phyloP scores from a whole-genome alignment of 2,329 filamentous ascomycete genomes.

The Ophiocordyceps camponoti-leonardi region DNA sequence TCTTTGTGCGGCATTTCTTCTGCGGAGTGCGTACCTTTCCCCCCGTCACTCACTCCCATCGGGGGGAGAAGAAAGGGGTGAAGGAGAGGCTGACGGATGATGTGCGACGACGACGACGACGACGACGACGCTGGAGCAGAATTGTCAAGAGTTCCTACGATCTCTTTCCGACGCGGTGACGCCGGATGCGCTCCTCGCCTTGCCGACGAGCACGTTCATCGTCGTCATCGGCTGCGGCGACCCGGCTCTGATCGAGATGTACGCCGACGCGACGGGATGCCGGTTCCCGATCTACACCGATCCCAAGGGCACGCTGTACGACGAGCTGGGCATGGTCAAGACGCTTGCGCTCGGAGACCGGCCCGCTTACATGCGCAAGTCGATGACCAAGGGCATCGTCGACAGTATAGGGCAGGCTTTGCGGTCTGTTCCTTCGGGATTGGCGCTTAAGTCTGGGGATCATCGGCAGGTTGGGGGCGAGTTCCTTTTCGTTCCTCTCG shows the following conservation, averaged over 20 bases:
- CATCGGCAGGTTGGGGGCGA: constrained; percentile 58
- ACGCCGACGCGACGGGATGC: constrained; percentile 43
- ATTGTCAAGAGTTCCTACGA: constrained; percentile 60
- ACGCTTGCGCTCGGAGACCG: constrained; percentile 40
- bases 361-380: constrained; percentile 47
- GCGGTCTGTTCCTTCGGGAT: constrained; percentile 35
- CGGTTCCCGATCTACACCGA: constrained; percentile 66
- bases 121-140: no score
- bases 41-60: no score
- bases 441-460: constrained; percentile 47
- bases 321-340: constrained; percentile 49
- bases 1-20: constrained; percentile 69
- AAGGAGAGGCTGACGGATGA: not conserved
- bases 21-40: constrained; percentile 58
- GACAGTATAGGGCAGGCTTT: constrained; percentile 42
- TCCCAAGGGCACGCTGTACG: constrained; percentile 48
- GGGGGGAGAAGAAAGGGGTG: no score
- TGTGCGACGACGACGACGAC: no score
- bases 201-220: constrained; percentile 43
- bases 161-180: constrained; percentile 41
- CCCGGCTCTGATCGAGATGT: constrained; percentile 49
- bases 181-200: constrained; percentile 27
- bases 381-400: constrained; percentile 29
- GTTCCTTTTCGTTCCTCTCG: constrained; percentile 51
- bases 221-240: constrained; percentile 58